A percentile compares a stretch with the other conserved stretches of the same genome.
Evolutionary conservation across 2,329 filamentous ascomycete genomes (phyloP).

Genomic region (Thermomyces lanuginosus): DNA sequence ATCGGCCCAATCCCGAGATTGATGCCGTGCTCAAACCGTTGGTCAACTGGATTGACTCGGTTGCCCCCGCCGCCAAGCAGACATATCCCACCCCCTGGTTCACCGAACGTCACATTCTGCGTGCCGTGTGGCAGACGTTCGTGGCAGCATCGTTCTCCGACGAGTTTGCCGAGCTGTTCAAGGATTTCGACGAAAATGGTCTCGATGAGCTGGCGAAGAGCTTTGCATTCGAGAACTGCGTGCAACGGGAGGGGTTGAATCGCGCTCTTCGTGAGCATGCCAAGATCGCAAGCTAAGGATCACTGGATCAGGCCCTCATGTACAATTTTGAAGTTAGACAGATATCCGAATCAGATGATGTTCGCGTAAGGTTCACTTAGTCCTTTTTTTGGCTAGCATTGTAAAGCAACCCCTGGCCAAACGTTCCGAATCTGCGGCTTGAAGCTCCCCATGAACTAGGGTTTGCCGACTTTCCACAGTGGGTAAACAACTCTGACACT

Average conservation of each 20-base stretch:
- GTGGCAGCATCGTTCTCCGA: slow-evolving; percentile 35
- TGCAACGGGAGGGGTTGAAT: slow-evolving; percentile 22
- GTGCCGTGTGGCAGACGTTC: slow-evolving; percentile 32
- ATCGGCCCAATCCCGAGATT: slow-evolving; percentile 25
- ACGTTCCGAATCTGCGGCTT: too few relatives aligned
- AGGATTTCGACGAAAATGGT: slow-evolving; percentile 34
- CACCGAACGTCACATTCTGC: slow-evolving; percentile 34
- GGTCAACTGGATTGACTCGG: slow-evolving; percentile 29
- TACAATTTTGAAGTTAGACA: too few relatives aligned
- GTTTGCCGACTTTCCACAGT: too few relatives aligned
- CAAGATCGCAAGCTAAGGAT: too few relatives aligned
- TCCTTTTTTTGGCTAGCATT: too few relatives aligned
- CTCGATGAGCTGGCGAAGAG: slow-evolving; percentile 38
- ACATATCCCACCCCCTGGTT: slow-evolving; percentile 36
- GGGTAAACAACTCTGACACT: too few relatives aligned
- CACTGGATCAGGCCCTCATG: too few relatives aligned
- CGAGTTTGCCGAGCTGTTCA: slow-evolving; percentile 41
- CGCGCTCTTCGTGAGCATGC: too few relatives aligned
- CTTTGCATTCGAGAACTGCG: slow-evolving; percentile 40
- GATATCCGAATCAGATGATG: too few relatives aligned
- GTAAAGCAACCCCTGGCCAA: too few relatives aligned
- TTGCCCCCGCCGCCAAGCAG: slow-evolving; percentile 25
- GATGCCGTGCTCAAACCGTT: slow-evolving; percentile 30
- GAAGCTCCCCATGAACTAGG: too few relatives aligned
- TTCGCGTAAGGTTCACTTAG: too few relatives aligned